Conservation (phyloP, 1,284 basidiomycete genomes). For the Exobasidium cylindrosporum region DNA sequence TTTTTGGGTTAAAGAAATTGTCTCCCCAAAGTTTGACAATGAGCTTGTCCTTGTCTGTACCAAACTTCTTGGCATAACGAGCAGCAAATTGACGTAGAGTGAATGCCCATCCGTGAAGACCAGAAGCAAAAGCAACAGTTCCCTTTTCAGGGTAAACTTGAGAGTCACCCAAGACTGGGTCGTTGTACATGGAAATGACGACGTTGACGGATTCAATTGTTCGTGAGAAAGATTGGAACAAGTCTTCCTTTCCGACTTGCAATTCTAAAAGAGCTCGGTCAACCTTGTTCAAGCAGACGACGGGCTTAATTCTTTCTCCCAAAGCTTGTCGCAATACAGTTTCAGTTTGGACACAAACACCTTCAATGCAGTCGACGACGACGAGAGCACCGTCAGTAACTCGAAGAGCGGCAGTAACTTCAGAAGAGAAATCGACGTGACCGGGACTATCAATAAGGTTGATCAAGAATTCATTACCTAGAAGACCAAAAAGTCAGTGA, state of each 20-base stretch:
- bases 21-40: slow-evolving; percentile 98
- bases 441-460: slow-evolving; percentile 93
- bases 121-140: slow-evolving; percentile 97
- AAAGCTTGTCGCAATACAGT: slow-evolving; percentile 97
- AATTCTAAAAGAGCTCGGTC: slow-evolving; percentile 99
- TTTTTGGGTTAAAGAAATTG: slow-evolving; percentile 98
- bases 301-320: slow-evolving; percentile 98
- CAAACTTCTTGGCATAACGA: slow-evolving; percentile 97
- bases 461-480: slow-evolving; percentile 71
- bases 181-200: slow-evolving; percentile 97
- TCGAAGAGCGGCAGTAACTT: slow-evolving; percentile 98
- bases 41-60: slow-evolving; percentile 98
- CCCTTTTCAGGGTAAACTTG: slow-evolving; percentile 99
- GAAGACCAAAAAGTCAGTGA: slow-evolving; percentile 16
- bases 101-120: slow-evolving; percentile 99
- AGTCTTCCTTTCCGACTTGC: slow-evolving; percentile 93
- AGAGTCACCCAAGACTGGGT: slow-evolving; percentile 89
- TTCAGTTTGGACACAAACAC: slow-evolving; percentile 99
- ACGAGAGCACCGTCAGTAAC: slow-evolving; percentile 90
- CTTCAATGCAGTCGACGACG: slow-evolving; percentile 98
- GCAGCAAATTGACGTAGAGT: slow-evolving; percentile 94
- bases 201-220: slow-evolving; percentile 99
- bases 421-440: slow-evolving; percentile 69
- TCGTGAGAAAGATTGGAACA: slow-evolving; percentile 96
- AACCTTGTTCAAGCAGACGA: slow-evolving; percentile 99